A percentile compares a stretch with the other conserved stretches of the same genome.
Conservation (phyloP, 1,139 yeast genomes). For the Yamadazyma epiphylla region DNA sequence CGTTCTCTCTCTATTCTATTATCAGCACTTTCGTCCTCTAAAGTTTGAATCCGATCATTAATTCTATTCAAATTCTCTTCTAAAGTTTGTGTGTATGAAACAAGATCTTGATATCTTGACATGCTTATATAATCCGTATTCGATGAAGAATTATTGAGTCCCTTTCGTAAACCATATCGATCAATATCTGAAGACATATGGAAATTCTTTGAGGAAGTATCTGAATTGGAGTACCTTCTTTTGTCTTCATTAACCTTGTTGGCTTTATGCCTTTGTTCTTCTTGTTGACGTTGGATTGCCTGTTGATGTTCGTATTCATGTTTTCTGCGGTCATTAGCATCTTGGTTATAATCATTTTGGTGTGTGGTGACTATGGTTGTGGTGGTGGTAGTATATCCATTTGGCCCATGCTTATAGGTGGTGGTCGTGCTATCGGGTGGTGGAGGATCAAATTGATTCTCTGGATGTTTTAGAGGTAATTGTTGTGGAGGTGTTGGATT, state of each 20-base stretch:
- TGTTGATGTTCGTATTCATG: constrained; percentile 8
- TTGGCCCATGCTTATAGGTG: background rate
- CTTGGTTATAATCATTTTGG: constrained; percentile 5
- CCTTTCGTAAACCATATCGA: background rate
- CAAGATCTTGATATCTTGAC: constrained; percentile 31
- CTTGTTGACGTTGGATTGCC: constrained; percentile 8
- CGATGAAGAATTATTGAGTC: background rate
- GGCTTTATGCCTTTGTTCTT: constrained; percentile 5
- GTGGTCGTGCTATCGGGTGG: constrained; percentile 1
- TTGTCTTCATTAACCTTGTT: constrained; percentile 1
- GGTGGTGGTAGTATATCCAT: constrained; percentile 10
- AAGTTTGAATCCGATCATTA: constrained; percentile 16
- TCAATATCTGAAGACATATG: background rate
- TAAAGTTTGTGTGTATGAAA: constrained; percentile 29
- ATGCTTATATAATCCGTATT: constrained; percentile 21
- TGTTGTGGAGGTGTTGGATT: too few species aligned
- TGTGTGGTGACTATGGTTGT: constrained; percentile 13
- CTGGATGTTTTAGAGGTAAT: too few species aligned
- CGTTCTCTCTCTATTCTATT: constrained; percentile 13
- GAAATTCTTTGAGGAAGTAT: constrained; percentile 1
- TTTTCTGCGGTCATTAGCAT: constrained; percentile 3
- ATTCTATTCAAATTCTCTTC: constrained; percentile 26
- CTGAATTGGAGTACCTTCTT: constrained; percentile 1
- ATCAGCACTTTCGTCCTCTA: constrained; percentile 15
- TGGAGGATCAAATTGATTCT: background rate